phyloP scores from a whole-genome alignment of 1,284 basidiomycete species.

The Golubevia sp. region DNA sequence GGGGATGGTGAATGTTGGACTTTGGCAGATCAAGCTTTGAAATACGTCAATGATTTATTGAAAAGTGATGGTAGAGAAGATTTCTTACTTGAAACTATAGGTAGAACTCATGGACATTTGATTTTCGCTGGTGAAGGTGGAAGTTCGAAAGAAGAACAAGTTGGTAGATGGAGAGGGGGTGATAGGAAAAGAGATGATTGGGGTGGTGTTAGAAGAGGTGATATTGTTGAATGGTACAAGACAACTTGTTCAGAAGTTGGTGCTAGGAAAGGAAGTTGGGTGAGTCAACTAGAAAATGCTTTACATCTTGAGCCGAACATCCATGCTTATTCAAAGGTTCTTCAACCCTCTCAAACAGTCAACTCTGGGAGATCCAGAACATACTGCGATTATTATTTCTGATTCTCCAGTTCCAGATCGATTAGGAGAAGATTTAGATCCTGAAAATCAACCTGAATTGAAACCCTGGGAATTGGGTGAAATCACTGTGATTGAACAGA shows the following conservation, averaged over 20 bases:
- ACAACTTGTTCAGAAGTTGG: too few relatives aligned
- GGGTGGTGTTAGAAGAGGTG: background rate
- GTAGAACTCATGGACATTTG: background rate
- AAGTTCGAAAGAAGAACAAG: background rate
- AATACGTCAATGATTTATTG: background rate
- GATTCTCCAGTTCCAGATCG: background rate
- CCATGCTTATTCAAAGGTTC: too few relatives aligned
- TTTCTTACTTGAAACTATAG: background rate
- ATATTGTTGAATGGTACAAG: background rate
- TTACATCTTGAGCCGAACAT: too few relatives aligned
- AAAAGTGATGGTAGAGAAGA: background rate
- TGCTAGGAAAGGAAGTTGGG: too few relatives aligned
- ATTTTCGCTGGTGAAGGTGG: background rate
- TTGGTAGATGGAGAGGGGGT: background rate
- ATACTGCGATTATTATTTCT: background rate
- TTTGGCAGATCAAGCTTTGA: background rate
- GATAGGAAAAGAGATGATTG: background rate
- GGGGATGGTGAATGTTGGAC: background rate
- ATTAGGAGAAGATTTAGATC: background rate
- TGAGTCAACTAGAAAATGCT: too few relatives aligned
- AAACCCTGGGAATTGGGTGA: background rate
- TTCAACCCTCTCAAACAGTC: background rate
- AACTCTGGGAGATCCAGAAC: background rate
- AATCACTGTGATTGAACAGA: background rate
- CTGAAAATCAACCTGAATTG: background rate